Conservation (phyloP, 2,329 filamentous ascomycete species). For the Hypoxylon sp. region DNA sequence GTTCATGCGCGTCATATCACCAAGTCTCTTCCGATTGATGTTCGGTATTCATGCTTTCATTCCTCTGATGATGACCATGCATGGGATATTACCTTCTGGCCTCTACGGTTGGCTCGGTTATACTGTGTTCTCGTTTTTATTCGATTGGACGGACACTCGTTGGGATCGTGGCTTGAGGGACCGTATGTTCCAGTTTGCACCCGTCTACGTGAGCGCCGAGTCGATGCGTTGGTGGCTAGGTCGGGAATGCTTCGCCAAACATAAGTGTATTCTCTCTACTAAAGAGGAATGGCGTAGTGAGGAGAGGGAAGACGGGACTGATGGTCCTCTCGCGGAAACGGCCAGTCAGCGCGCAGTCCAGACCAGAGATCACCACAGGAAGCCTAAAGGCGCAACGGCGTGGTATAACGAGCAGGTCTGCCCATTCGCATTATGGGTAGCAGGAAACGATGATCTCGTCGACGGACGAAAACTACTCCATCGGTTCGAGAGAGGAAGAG, state of each 20-base stretch:
- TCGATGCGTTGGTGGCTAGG: slow-evolving; percentile 97
- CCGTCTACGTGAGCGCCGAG: slow-evolving; percentile 90
- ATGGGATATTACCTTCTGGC: slow-evolving; percentile 71
- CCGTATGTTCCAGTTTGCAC: slow-evolving; percentile 92
- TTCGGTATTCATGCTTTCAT: slow-evolving; percentile 97
- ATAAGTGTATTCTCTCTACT: slow-evolving; percentile 89
- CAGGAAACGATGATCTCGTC: slow-evolving; percentile 85
- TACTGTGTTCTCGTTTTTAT: slow-evolving; percentile 88
- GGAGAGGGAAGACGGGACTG: slow-evolving; percentile 69
- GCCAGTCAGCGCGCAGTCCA: slow-evolving; percentile 45
- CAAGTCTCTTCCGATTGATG: slow-evolving; percentile 79
- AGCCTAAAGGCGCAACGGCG: slow-evolving; percentile 67
- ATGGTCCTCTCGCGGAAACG: slow-evolving; percentile 53
- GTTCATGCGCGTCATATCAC: slow-evolving; percentile 86
- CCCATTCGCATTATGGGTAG: slow-evolving; percentile 90
- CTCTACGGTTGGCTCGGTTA: slow-evolving; percentile 89
- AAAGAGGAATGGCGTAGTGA: slow-evolving; percentile 75
- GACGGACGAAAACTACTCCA: slow-evolving; percentile 81
- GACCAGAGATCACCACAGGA: slow-evolving; percentile 54
- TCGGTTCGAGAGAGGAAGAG: slow-evolving; percentile 80
- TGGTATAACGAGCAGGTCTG: slow-evolving; percentile 88
- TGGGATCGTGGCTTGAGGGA: slow-evolving; percentile 86
- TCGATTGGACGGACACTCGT: slow-evolving; percentile 85
- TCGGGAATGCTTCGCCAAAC: slow-evolving; percentile 80
- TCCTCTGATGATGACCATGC: slow-evolving; percentile 91